phyloP scores from a whole-genome alignment of 495 filamentous ascomycete genomes.

The Penicillium macrosclerotiorum region DNA sequence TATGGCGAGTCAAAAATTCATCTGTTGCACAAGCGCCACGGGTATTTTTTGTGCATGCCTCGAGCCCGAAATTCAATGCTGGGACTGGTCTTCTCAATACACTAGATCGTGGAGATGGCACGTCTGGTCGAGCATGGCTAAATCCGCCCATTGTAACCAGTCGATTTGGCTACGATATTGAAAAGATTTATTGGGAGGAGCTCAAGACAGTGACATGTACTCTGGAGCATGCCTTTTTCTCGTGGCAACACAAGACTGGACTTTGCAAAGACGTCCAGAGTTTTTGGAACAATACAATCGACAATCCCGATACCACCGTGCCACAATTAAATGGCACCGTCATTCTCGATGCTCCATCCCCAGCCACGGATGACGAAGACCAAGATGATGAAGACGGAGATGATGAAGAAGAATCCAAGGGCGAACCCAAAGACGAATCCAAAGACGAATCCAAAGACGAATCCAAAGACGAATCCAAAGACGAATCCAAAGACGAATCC shows the following conservation, averaged over 20 bases:
- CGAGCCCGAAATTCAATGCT: conserved; percentile 55
- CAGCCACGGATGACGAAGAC: too few species aligned
- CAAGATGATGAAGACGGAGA: too few species aligned
- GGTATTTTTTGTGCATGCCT: conserved; percentile 54
- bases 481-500: too few species aligned
- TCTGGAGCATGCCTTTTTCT: conserved; percentile 35
- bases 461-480: too few species aligned
- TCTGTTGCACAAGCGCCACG: conserved; percentile 28
- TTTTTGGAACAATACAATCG: conserved; percentile 43
- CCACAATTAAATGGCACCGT: too few species aligned
- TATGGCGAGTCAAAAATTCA: conserved; percentile 39
- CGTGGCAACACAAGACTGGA: conserved; percentile 37
- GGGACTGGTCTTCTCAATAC: conserved; percentile 38
- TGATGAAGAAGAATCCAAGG: too few species aligned
- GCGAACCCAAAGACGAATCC: too few species aligned
- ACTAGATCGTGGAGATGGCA: conserved; percentile 40
- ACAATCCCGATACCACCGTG: conserved; percentile 34
- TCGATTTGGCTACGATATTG: conserved; percentile 50
- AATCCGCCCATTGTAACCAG: conserved; percentile 32
- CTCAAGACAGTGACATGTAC: conserved; percentile 49
- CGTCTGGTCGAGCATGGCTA: conserved; percentile 42
- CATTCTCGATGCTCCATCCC: too few species aligned
- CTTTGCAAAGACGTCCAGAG: conserved; percentile 35
- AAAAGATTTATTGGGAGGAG: conserved; percentile 53
- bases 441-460: too few species aligned